These are phyloP conservation scores for Hortaea werneckii DNA, from an alignment of 2,329 filamentous ascomycete species.

Conservation along the genomic window DNA sequence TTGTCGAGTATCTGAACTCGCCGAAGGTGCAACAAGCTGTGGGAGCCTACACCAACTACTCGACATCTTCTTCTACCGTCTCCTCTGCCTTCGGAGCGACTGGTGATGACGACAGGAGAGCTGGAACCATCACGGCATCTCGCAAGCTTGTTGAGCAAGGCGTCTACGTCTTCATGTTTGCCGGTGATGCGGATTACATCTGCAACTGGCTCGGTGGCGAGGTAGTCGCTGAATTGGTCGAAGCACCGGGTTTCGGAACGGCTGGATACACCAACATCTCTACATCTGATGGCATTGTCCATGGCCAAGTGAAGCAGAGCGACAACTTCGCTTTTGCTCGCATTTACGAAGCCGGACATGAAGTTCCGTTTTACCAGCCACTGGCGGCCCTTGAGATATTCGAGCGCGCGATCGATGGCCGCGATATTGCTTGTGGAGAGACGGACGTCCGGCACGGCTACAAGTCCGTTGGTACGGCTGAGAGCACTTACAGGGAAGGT, in stretches of 20 bases:
- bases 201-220: conserved; percentile 39
- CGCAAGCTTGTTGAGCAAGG: conserved; percentile 29
- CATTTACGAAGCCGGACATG: conserved; percentile 41
- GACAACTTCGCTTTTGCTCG: conserved; percentile 42
- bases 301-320: conserved; percentile 44
- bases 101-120: conserved; percentile 40
- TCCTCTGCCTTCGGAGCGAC: conserved; percentile 35
- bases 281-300: conserved; percentile 35
- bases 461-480: conserved; percentile 14
- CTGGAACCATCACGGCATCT: conserved; percentile 32
- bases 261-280: conserved; percentile 41
- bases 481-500: conserved; percentile 30
- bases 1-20: conserved; percentile 48
- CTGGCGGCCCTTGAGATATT: conserved; percentile 39
- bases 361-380: conserved; percentile 46
- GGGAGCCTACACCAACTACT: conserved; percentile 51
- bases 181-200: conserved; percentile 38
- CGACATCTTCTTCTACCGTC: conserved; percentile 30
- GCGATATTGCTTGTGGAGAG: conserved; percentile 42
- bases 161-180: conserved; percentile 33
- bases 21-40: conserved; percentile 44
- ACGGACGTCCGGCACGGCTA: conserved; percentile 7
- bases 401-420: conserved; percentile 37
- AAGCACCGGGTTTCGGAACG: conserved; percentile 29
- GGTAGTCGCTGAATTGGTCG: conserved; percentile 31